A percentile compares a stretch with the other conserved stretches of the same genome.
Conservation (phyloP, 2,329 filamentous ascomycete genomes). For the Diaporthe ampelina region DNA sequence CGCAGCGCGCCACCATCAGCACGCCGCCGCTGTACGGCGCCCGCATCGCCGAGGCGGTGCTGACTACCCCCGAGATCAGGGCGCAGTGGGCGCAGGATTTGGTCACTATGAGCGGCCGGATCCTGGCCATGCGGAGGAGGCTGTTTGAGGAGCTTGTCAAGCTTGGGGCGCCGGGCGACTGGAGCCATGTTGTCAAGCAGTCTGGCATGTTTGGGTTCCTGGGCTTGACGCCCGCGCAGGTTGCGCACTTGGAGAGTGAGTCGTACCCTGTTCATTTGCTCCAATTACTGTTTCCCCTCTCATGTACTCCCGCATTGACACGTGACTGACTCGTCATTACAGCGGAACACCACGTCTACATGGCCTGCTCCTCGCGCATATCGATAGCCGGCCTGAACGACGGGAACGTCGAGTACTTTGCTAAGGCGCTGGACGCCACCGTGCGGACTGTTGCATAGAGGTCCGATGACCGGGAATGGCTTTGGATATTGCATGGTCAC, state of each 20-base stretch:
- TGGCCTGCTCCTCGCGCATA: slow-evolving; percentile 55
- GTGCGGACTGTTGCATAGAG: slow-evolving; percentile 27
- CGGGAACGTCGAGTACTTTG: slow-evolving; percentile 51
- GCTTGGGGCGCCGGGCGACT: slow-evolving; percentile 53
- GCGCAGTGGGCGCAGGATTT: slow-evolving; percentile 54
- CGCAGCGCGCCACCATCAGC: slow-evolving; percentile 52
- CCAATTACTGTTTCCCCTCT: background rate
- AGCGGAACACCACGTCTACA: slow-evolving; percentile 55
- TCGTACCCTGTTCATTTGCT: background rate
- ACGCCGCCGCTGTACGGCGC: slow-evolving; percentile 54
- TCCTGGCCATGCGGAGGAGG: slow-evolving; percentile 52
- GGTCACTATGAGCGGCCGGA: slow-evolving; percentile 53
- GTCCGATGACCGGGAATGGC: background rate
- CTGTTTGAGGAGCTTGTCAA: slow-evolving; percentile 51
- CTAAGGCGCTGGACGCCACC: slow-evolving; percentile 44
- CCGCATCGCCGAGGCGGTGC: slow-evolving; percentile 51
- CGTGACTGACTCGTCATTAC: slow-evolving; percentile 36
- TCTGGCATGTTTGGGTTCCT: slow-evolving; percentile 60
- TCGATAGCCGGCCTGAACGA: slow-evolving; percentile 57
- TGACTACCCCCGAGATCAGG: slow-evolving; percentile 47
- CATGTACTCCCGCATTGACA: background rate
- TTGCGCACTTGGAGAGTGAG: slow-evolving; percentile 52
- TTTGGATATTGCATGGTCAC: background rate
- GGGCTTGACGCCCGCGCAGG: slow-evolving; percentile 63
- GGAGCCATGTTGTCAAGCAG: slow-evolving; percentile 54